Evolutionary conservation across 495 filamentous ascomycete genomes (phyloP).

Genomic region (Penicillium nucicola): DNA sequence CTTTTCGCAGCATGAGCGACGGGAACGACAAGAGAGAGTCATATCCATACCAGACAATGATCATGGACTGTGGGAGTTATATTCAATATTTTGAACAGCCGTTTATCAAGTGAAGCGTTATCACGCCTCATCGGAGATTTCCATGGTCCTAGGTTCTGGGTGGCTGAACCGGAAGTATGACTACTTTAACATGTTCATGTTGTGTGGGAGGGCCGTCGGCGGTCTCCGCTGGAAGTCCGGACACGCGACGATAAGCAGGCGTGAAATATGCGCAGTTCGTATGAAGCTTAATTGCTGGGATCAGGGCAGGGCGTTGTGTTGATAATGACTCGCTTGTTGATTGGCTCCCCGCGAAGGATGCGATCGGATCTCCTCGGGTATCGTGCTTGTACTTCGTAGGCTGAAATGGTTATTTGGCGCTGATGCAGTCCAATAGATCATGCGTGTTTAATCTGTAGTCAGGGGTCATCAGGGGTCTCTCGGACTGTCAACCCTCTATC

Average conservation of each 20-base stretch:
- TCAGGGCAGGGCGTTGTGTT: not conserved
- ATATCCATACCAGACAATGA: not conserved
- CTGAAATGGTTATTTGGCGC: not conserved
- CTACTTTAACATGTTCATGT: not conserved
- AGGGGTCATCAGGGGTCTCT: too few relatives aligned
- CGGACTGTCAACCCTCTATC: too few relatives aligned
- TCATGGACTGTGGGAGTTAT: constrained; percentile 6
- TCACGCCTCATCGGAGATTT: constrained; percentile 11
- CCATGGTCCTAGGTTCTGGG: not conserved
- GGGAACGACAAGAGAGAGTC: not conserved
- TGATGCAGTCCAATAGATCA: not conserved
- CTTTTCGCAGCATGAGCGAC: not conserved
- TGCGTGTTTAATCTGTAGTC: not conserved
- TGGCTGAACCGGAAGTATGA: not conserved
- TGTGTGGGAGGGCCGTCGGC: not conserved
- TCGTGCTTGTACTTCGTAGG: not conserved
- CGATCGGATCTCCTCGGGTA: not conserved
- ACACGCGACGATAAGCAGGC: not conserved
- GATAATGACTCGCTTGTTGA: not conserved
- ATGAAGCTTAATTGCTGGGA: not conserved
- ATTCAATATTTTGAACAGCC: constrained; percentile 2
- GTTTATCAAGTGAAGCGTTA: constrained; percentile 4
- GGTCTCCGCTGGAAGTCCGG: not conserved
- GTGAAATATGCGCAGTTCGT: not conserved
- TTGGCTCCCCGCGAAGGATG: not conserved